A percentile compares a stretch with the other conserved stretches of the same genome.
These are phyloP conservation scores for Aspergillus panamensis DNA, from an alignment of 495 filamentous ascomycete species.

Conservation along the genomic window DNA sequence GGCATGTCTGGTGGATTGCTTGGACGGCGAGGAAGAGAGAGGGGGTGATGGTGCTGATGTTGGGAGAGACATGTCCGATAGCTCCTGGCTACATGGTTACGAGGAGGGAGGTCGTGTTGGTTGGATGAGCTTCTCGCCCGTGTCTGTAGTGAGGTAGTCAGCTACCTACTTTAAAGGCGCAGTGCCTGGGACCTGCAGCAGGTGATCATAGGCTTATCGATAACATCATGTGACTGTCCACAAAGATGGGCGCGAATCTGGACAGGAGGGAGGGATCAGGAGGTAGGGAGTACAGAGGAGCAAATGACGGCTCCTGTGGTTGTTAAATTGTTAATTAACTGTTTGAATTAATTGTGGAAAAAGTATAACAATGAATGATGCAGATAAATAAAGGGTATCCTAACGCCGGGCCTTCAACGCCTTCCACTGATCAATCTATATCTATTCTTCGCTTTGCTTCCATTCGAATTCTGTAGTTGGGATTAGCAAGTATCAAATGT, in stretches of 20 bases:
- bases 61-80: constrained; percentile 38
- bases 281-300: not conserved
- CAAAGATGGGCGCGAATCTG: not conserved
- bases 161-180: not conserved
- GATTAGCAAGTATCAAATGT: constrained; percentile 19
- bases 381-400: constrained; percentile 19
- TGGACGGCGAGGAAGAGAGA: constrained; percentile 32
- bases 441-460: constrained; percentile 48
- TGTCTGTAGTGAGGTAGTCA: too few relatives aligned
- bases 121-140: not conserved
- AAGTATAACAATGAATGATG: not conserved
- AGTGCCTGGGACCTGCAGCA: not conserved
- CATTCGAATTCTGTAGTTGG: constrained; percentile 63
- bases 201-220: constrained; percentile 18
- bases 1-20: constrained; percentile 27
- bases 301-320: not conserved
- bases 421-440: constrained; percentile 5
- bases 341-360: not conserved
- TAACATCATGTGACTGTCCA: constrained; percentile 16
- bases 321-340: not conserved
- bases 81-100: constrained; percentile 35
- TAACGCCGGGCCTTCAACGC: constrained; percentile 15
- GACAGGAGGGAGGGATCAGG: constrained; percentile 8
- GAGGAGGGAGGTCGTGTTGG: constrained; percentile 17
- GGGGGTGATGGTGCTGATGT: constrained; percentile 26